Evolutionary conservation across 2,329 filamentous ascomycete genomes (phyloP), one percentile per base, ranked within the genome.

Genomic region (Cryphonectria japonica): DNA sequence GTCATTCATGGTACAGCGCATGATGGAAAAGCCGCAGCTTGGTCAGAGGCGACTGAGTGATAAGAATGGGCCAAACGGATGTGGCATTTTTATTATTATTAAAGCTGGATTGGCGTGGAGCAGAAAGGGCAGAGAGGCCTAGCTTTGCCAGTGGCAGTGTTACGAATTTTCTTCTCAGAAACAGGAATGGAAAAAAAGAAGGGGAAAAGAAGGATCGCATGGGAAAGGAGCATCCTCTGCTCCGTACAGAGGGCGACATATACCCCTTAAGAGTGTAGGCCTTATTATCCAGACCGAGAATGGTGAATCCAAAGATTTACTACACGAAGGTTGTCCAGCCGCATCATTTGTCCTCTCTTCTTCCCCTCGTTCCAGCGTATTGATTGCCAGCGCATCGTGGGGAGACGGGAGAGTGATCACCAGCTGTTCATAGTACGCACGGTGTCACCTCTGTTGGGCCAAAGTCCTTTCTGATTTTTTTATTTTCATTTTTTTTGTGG

Each of bases 1-100:
- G n/a, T 64, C 32, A 43, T 46, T n/a, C n/a, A 29, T 29, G 61
- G 39, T 29, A 46, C n/a, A 39, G 61, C 61, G 61, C 32, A 46
- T 64, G n/a, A n/a, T 11, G 37, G 2, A n/a, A 16, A n/a, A 61
- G 8, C 32, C 39, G 22, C 3, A 14, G 14, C 54, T 5, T 4
- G 22, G 8, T n/a, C 34, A 22, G n/a, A 19, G 57, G 32, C 57
- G 14, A n/a, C 14, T 8, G 29, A 16, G 29, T 29, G 29, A 22
- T 37, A 11, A n/a, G 13, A 39, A 34, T 2, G 26, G 52, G 2
- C 32, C 52, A 16, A 19, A 57, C 14, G 26, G n/a, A 9, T 57
- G 9, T 7, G 26, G n/a, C 26, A 7, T 29, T 57, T 7, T 57
- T 1, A 8, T 37, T 37, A 1, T 39, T 39, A 11, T 9, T 39